Conservation (phyloP, 192 early-diverging fungal species). For the Backusella parvicylindrica region DNA sequence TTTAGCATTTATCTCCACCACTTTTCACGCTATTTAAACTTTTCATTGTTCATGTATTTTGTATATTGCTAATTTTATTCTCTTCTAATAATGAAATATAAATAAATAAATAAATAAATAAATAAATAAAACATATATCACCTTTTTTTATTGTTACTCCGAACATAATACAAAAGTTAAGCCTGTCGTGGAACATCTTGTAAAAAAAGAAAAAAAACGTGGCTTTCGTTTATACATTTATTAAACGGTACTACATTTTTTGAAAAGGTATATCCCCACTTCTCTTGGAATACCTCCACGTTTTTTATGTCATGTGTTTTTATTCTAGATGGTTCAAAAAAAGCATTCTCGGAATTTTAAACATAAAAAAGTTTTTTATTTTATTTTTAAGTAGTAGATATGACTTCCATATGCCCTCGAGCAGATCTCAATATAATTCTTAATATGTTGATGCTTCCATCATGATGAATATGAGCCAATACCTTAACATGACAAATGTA, state of each 20-base stretch:
- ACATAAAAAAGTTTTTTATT: not conserved
- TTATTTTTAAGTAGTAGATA: not conserved
- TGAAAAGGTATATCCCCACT: not conserved
- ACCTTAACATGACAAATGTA: not conserved
- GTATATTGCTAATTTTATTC: not conserved
- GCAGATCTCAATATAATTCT: not conserved
- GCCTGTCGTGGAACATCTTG: not conserved
- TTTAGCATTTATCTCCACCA: not conserved
- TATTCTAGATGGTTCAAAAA: not conserved
- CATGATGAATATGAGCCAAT: not conserved
- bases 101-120: not conserved
- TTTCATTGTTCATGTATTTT: conserved; percentile 4
- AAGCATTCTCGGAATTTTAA: not conserved
- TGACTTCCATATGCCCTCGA: not conserved
- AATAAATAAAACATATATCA: not conserved
- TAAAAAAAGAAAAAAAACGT: not conserved
- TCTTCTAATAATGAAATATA: not conserved
- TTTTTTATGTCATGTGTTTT: not conserved
- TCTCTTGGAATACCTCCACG: not conserved
- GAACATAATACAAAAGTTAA: not conserved
- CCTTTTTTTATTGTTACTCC: not conserved
- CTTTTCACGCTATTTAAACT: not conserved
- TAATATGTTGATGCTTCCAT: not conserved
- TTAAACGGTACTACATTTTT: not conserved
- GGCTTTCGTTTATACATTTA: not conserved